phyloP scores from a whole-genome alignment of 495 filamentous ascomycete genomes.

The Xylaria telfairii region DNA sequence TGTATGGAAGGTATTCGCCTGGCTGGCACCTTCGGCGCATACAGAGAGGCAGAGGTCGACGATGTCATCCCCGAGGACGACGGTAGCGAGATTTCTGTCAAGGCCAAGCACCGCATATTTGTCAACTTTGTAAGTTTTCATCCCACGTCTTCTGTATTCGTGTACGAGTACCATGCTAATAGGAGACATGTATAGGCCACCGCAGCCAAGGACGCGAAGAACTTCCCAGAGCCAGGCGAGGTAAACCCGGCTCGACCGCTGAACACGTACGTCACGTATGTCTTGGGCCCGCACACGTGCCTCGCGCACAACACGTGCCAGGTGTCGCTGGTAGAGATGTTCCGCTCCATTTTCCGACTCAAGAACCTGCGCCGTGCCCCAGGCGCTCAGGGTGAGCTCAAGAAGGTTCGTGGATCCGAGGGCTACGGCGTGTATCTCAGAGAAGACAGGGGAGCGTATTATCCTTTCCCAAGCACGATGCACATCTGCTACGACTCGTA shows the following conservation, averaged over 20 bases:
- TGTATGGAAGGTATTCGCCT: constrained; percentile 61
- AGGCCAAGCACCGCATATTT: constrained; percentile 50
- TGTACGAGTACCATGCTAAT: constrained; percentile 45
- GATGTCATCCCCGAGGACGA: constrained; percentile 58
- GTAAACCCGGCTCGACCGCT: constrained; percentile 72
- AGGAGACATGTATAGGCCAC: constrained; percentile 58
- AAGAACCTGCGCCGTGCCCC: constrained; percentile 70
- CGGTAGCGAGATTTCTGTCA: constrained; percentile 52
- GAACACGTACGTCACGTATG: constrained; percentile 72
- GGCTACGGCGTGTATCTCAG: constrained; percentile 73
- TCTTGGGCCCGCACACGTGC: constrained; percentile 64
- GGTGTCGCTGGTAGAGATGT: constrained; percentile 70
- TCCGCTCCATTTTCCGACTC: constrained; percentile 68
- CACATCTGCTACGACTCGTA: constrained; percentile 59
- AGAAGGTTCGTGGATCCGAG: constrained; percentile 67
- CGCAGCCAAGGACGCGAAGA: constrained; percentile 63
- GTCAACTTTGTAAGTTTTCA: constrained; percentile 60
- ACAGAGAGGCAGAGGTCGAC: constrained; percentile 56
- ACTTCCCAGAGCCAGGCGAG: constrained; percentile 72
- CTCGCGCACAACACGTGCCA: constrained; percentile 67
- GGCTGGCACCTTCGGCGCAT: constrained; percentile 54
- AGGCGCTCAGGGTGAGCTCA: constrained; percentile 73
- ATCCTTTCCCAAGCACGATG: constrained; percentile 76
- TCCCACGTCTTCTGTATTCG: background rate
- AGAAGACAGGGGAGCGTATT: constrained; percentile 74